A percentile compares a stretch with the other conserved stretches of the same genome.
phyloP scores from a whole-genome alignment of 148 eudicot genomes.

The Tetragonia tetragonoides region DNA sequence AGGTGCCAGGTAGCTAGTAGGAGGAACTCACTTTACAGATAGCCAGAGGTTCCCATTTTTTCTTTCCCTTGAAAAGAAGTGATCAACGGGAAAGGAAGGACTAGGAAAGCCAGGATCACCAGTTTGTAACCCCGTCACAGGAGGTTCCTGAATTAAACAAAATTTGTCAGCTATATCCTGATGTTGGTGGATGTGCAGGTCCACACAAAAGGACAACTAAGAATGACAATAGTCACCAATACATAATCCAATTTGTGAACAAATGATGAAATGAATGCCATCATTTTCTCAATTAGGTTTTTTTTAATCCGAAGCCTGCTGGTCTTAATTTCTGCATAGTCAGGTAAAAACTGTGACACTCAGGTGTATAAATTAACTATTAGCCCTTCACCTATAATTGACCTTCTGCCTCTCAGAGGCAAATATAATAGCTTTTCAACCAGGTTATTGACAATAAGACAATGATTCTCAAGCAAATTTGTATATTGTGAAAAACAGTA shows the following conservation, averaged over 20 bases:
- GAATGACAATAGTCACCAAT: neutral
- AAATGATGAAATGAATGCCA: neutral
- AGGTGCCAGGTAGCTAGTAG: neutral
- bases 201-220: neutral
- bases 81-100: neutral
- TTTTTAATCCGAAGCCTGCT: neutral
- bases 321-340: neutral
- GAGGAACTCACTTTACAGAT: conserved; percentile 2
- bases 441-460: neutral
- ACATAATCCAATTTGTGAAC: neutral
- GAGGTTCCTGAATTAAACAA: neutral
- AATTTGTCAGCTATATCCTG: neutral
- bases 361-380: neutral
- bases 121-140: neutral
- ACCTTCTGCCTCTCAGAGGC: neutral
- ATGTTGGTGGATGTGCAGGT: neutral
- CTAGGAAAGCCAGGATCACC: neutral
- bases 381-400: neutral
- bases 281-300: neutral
- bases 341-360: neutral
- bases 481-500: neutral
- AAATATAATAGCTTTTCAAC: neutral
- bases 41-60: neutral
- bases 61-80: neutral
- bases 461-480: neutral